Conservation (phyloP, 768 basidiomycete species). For the Multifurca ochricompacta region DNA sequence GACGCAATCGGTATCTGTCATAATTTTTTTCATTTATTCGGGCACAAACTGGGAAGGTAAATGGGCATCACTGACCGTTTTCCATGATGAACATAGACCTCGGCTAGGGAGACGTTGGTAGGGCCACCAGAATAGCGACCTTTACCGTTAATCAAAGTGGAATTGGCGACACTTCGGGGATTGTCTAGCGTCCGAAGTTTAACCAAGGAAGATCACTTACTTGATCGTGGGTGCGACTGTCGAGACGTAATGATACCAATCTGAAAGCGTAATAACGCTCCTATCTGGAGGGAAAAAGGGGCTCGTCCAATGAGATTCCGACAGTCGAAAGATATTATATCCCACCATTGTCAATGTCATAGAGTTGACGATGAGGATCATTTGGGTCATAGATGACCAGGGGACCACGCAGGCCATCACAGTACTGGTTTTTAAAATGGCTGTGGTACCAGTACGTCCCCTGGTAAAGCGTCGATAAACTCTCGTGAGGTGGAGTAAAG, state of each 20-base stretch:
- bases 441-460: conserved; percentile 32
- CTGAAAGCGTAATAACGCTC: conserved; percentile 24
- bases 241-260: conserved; percentile 21
- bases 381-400: conserved; percentile 25
- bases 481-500: conserved; percentile 27
- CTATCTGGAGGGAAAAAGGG: conserved; percentile 3
- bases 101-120: background rate
- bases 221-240: background rate
- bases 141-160: conserved; percentile 20
- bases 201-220: background rate
- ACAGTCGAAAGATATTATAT: background rate
- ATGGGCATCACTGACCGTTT: background rate
- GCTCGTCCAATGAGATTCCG: background rate
- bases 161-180: conserved; percentile 6
- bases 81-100: conserved; percentile 11
- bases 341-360: conserved; percentile 26
- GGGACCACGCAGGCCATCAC: conserved; percentile 27
- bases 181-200: background rate
- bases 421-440: conserved; percentile 33
- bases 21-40: too few species aligned
- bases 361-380: conserved; percentile 22
- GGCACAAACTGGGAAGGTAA: too few species aligned
- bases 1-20: conserved; percentile 7
- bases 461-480: background rate
- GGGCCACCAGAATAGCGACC: conserved; percentile 18